phyloP scores from a whole-genome alignment of 1,139 yeast genomes.

The Pneumocystis wakefieldiae region DNA sequence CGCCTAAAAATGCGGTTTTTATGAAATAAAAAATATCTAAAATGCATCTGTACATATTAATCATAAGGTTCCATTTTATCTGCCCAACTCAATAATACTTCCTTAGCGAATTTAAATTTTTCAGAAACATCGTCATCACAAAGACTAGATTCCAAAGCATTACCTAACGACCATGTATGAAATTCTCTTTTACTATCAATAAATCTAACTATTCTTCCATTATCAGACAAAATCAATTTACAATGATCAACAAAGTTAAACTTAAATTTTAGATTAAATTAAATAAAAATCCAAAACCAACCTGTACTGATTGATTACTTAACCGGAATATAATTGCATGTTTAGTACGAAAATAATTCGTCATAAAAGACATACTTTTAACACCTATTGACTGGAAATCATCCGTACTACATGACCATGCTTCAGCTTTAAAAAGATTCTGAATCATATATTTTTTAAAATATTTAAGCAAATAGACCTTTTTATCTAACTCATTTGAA shows the following conservation, averaged over 20 bases:
- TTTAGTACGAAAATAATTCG: slow-evolving; percentile 66
- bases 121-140: not conserved
- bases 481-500: slow-evolving; percentile 39
- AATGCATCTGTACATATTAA: not conserved
- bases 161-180: slow-evolving; percentile 2
- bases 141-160: not conserved
- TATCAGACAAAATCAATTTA: slow-evolving; percentile 63
- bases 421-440: slow-evolving; percentile 18
- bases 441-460: slow-evolving; percentile 29
- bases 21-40: not conserved
- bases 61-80: not conserved
- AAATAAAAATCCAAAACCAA: slow-evolving; percentile 30
- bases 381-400: not conserved
- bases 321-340: slow-evolving; percentile 82
- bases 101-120: not conserved
- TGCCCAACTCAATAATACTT: not conserved
- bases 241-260: slow-evolving; percentile 51
- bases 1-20: not conserved
- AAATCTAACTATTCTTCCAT: slow-evolving; percentile 65
- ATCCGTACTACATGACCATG: slow-evolving; percentile 2
- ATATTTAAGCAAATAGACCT: slow-evolving; percentile 67
- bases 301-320: slow-evolving; percentile 79
- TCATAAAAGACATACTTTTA: slow-evolving; percentile 40
- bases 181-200: slow-evolving; percentile 56
- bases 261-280: slow-evolving; percentile 34